Evolutionary conservation across 2,329 filamentous ascomycete genomes (phyloP), one percentile per base, ranked within the genome.

Genomic region (Aspergillus hortae): DNA sequence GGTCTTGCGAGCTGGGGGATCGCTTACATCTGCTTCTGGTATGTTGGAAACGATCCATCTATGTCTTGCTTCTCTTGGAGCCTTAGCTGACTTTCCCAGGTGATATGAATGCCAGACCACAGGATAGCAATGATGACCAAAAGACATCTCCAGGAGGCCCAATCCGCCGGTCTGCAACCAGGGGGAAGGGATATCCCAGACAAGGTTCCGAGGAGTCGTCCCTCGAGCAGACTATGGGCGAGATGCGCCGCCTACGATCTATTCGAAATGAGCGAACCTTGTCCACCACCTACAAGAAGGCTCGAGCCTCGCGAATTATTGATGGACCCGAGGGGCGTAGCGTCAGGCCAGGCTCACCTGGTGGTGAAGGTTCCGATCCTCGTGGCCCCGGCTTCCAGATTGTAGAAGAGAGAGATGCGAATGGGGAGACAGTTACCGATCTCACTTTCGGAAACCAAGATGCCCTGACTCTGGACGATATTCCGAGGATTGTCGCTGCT

Each of bases 161-260:
- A 49, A 71, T 77, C 44, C 75, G 85, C 46, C 79, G 80, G 48
- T 79, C 85, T 6, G 87, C 89, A 57, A 83, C 82, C 15, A 81
- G 89, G 50, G 91, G 90, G 15, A 89, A 87, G 62, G 90, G 87
- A 2, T 87, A 87, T 67, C 83, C 83, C 52, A 76, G 74, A 50
- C 84, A 86, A 46, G 77, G 76, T 30, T 80, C 84, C 54, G 80
- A 81, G 54, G 81, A 85, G 59, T 82, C 86, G 63, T 90, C 88
- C 47, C 94, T 97, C 67, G 92, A 97, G 75, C 95, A 92, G 74
- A 96, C 92, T 44, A 86, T 99, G 61, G 95, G 94, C 60, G 94
- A 99, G 72, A 94, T 99, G 67, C 87, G 91, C 63, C 84, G 94
- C 56, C 75, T 99, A 53, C 86, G 92, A 59, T 97, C 94, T 56